Evolutionary conservation across 1,139 yeast genomes (phyloP), one percentile per base, ranked within the genome.

Genomic region (Pneumocystis carinii): DNA sequence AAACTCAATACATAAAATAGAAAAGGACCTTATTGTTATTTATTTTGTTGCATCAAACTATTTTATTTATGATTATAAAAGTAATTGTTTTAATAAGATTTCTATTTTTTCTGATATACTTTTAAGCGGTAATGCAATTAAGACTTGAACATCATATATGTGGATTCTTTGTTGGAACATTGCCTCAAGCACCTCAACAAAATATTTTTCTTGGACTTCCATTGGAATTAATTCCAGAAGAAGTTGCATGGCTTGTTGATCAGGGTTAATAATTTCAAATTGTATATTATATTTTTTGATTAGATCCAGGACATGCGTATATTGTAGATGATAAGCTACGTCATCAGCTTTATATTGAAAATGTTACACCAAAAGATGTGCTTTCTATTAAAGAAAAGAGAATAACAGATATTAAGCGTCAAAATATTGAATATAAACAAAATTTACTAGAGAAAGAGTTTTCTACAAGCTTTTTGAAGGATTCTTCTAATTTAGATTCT

Each of bases 171-270:
- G 76, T 82, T 1, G 98, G 98, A 0, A 86, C 96, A 0, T 75
- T 92, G 53, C 87, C 96, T 0, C 80, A 83, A 61, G 90, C 90
- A 27, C 95, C 97, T 1, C 98, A 92, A 72, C 98, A 92, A 70
- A 90, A 89, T 71, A 78, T 85, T 56, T 86, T 90, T 70, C 77
- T 88, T 62, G 95, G 96, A 0, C 75, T 90, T 3, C 98, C 98
- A 0, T 74, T 90, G 62, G 82, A 83, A 69, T 76, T 92, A 60
- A 80, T 83, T 75, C 74, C 82, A 0, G 95, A 87, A 73, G 97
- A 92, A 69, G 82, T 84, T 0, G 67, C 83, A 14, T 87, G 88
- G 83, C 75, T 89, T 55, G 76, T 85, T 3, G 76, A 77, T 12
- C 71, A 76, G 1, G 77, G 76, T 48, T 41, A 2, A 41, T 17